phyloP scores from a whole-genome alignment of 768 basidiomycete species.

The Termitomyces sp. region DNA sequence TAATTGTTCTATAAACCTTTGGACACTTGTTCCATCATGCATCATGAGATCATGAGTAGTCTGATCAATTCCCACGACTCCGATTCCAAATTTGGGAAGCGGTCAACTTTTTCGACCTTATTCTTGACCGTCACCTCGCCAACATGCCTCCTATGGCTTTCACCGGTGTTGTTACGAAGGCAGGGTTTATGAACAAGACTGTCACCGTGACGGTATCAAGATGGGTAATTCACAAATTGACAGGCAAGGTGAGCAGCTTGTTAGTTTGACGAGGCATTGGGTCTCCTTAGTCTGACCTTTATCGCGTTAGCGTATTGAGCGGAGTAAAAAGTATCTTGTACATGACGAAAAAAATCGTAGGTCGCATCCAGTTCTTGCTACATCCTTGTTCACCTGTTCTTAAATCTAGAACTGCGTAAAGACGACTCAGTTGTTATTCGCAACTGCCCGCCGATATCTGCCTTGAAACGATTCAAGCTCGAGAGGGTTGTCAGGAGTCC shows the following conservation, averaged over 20 bases:
- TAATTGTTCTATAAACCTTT: too few relatives aligned
- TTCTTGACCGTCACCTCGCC: neutral
- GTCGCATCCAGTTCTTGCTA: slow-evolving; percentile 23
- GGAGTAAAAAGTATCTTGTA: slow-evolving; percentile 75
- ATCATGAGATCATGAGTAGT: neutral
- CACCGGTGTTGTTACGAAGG: slow-evolving; percentile 74
- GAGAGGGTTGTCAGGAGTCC: slow-evolving; percentile 70
- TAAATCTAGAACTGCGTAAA: slow-evolving; percentile 51
- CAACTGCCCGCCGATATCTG: slow-evolving; percentile 80
- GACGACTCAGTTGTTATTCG: slow-evolving; percentile 76
- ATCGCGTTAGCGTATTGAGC: slow-evolving; percentile 57
- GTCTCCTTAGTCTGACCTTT: neutral
- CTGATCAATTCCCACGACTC: slow-evolving; percentile 6
- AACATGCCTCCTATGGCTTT: slow-evolving; percentile 79
- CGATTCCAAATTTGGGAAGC: neutral
- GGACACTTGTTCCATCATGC: too few relatives aligned
- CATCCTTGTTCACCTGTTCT: slow-evolving; percentile 8
- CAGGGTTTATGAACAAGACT: slow-evolving; percentile 81
- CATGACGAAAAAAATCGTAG: slow-evolving; percentile 74
- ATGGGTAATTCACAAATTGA: slow-evolving; percentile 66
- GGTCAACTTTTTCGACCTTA: neutral
- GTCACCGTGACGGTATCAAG: slow-evolving; percentile 82
- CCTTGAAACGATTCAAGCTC: slow-evolving; percentile 72
- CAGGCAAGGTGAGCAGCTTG: slow-evolving; percentile 64
- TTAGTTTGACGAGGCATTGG: neutral